Evolutionary conservation across 345 rosid species (phyloP).

Genomic region (Angophora floribunda): DNA sequence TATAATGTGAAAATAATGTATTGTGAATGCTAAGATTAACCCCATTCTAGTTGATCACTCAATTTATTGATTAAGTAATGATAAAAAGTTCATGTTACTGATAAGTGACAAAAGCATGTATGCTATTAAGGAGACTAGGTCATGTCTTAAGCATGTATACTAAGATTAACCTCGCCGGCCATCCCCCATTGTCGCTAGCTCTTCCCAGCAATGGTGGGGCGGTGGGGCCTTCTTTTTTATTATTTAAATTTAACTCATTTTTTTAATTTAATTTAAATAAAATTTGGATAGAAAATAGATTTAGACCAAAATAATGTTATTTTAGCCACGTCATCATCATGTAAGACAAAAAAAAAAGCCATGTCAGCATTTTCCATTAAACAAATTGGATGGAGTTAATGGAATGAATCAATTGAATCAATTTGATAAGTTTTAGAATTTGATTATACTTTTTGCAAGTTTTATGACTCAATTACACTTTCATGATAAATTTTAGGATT

Average conservation of each 20-base stretch:
- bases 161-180: not conserved
- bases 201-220: not conserved
- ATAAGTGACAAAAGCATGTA: not conserved
- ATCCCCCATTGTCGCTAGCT: not conserved
- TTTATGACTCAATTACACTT: too few relatives aligned
- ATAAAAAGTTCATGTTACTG: not conserved
- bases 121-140: not conserved
- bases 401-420: not conserved
- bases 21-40: not conserved
- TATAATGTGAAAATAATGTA: not conserved
- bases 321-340: not conserved
- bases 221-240: too few relatives aligned
- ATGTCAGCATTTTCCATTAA: not conserved
- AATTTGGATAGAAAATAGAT: too few relatives aligned
- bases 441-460: too few relatives aligned
- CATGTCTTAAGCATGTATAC: not conserved
- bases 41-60: not conserved
- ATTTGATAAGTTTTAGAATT: too few relatives aligned
- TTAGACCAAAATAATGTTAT: rapidly evolving
- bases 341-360: not conserved
- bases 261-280: too few relatives aligned
- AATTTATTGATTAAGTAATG: not conserved
- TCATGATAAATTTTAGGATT: too few relatives aligned
- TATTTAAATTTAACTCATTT: not conserved
- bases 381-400: too few relatives aligned